Evolutionary conservation across 768 basidiomycete species (phyloP), one percentile per base, ranked within the genome.

Genomic region (Tricholoma flavovirens): DNA sequence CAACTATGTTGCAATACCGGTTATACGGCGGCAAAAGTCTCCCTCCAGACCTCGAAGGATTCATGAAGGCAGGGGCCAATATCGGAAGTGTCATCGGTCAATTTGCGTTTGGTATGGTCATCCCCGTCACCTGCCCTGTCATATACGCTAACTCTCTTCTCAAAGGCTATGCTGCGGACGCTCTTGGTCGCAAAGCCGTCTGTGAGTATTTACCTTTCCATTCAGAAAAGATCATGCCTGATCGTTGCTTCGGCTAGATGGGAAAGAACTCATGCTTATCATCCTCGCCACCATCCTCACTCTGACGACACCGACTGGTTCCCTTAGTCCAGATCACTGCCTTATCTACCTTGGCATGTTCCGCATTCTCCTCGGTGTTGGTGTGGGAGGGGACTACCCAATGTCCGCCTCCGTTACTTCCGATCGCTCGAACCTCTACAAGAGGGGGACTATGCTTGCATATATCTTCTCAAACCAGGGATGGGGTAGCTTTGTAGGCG

Each of bases 381-480:
- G 89, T 21, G 83, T 91, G 0, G 90, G 88, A 14, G 89, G 86
- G 2, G 90, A 90, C 67, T 89, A 89, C 64, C 87, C 88, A 1
- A 86, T 90, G 87, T 83, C 80, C 10, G 87, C 88, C 0, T 80
- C 80, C 9, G 73, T 89, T 56, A 81, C 85, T 10, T 81, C 80
- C 5, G 88, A 91, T 61, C 78, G 86, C 12, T 77, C 87, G 5
- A 79, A 79, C 59, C 65, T 89, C 36, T 75, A 81, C 35, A 83
- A 87, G 50, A 79, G 87, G 14, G 89, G 89, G 0, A 85, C 84
- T 0, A 77, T 91, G 70, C 76, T 92, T n/a, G 76, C 83, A 19
- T 88, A 87, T 64, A 86, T 88, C 61, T 90, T 89, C 61, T 77
- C 86, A 0, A 86, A 84, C 66, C 85, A 90, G 67, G 89, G 88